Evolutionary conservation across 2,329 filamentous ascomycete genomes (phyloP), one percentile per base, ranked within the genome.

Genomic region (Trichoderma sp.): DNA sequence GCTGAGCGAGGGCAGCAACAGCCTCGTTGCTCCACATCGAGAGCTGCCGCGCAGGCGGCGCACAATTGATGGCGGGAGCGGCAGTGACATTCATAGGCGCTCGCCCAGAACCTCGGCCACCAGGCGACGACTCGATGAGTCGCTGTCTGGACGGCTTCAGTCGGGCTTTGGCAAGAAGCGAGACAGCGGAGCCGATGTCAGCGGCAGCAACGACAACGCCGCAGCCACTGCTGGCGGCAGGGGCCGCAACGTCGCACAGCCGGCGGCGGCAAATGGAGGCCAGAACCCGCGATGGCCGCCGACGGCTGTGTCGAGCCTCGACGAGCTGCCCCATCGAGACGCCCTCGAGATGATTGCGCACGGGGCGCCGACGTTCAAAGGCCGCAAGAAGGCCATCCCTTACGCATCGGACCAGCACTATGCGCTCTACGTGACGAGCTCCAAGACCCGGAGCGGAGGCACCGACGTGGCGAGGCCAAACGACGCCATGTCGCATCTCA

Each of bases 311-410:
- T 76, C 79, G 12, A 76, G 72, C 50, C 73, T 80, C 26, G 82
- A 84, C 44, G 81, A 84, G 66, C 78, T 89, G 9, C 76, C 81
- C 0, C 80, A 83, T 17, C 80, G 79, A 50, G 80, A 82, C 55
- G 87, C 86, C 10, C 81, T 83, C 76, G 81, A 85, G 56, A 78
- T 87, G 65, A 84, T 89, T 67, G 80, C 80, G n/a, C 78, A 81
- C 7, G 87, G 87, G 6, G 85, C 83, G 2, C 84, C 86, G 5
- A 78, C 79, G 2, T 83, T 85, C 73, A 83, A 79, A 64, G 87
- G 87, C 21, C 80, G 84, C 72, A 82, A 80, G 70, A 78, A 79
- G 45, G 71, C 79, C 4, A 80, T 88, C 47, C 81, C 85, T 7
- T 84, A 88, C 68, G 80, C 80, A 1, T 78, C 83, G 0, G 82